Evolutionary conservation across 1,284 basidiomycete genomes (phyloP), one percentile per base, ranked within the genome.

Genomic region (Cryptococcus sp.): DNA sequence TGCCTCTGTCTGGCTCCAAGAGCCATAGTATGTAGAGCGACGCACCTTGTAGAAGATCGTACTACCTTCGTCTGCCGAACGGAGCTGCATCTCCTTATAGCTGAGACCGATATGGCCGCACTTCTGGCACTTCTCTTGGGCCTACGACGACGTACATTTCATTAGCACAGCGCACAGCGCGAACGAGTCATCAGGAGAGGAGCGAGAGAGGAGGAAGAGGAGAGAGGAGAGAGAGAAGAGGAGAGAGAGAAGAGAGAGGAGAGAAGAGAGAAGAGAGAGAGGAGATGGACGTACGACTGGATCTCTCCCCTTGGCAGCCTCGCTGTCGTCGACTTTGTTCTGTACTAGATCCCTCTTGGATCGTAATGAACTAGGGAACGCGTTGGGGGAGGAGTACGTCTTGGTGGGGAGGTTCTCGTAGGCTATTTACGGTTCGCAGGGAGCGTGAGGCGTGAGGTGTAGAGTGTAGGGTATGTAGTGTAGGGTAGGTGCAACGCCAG

Each of bases 341-440:
- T 91, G 90, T 0, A 93, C 95, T 40, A 84, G 71, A 73, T 93
- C 94, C 52, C 93, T 84, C 74, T 93, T 93, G 67, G 93, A 90
- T 66, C 88, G 83, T 59, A 99, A 79, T 0, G 87, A 84, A 23
- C 91, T 94, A 0, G 95, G 95, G 78, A 99, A 98, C 8, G 95
- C 95, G 61, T 93, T 89, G 0, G 92, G 89, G 63, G 93, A 90
- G 1, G 93, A 96, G 42, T 86, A 87, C 0, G 95, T 99, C 50
- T 88, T 87, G 59, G 96, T 93, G 64, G 90, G 86, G 38, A 90
- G 88, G 74, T 93, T 90, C 73, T 98, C 93, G 76, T 96, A 98
- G 6, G 93, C 95, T 98, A 25, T 6, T 6, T n/a, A n/a, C n/a
- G n/a, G n/a, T n/a, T n/a, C 27, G 27, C 10, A 10, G 4, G 27